Conservation (phyloP, 2,329 filamentous ascomycete species). For the Cryphonectria radicalis region DNA sequence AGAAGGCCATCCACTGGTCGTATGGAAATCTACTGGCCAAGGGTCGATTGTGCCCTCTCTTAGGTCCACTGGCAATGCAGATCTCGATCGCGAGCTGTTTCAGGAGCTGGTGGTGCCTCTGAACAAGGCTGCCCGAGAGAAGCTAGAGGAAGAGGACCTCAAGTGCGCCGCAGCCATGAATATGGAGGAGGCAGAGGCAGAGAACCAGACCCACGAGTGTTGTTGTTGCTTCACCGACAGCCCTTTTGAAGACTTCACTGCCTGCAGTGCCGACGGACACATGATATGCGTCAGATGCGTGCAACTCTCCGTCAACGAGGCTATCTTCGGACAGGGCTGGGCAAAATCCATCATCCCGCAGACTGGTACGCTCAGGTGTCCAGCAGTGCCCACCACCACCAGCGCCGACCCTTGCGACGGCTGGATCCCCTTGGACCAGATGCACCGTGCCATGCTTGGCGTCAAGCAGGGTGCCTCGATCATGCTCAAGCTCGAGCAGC, state of each 20-base stretch:
- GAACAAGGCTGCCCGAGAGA: conserved; percentile 46
- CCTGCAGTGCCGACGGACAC: conserved; percentile 71
- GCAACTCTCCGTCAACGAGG: conserved; percentile 79
- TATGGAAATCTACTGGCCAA: conserved; percentile 62
- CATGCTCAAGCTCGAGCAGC: conserved; percentile 75
- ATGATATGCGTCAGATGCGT: conserved; percentile 84
- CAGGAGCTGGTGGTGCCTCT: conserved; percentile 60
- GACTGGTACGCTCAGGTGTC: conserved; percentile 76
- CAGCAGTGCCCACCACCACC: conserved; percentile 64
- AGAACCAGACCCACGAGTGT: conserved; percentile 68
- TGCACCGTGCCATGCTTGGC: conserved; percentile 72
- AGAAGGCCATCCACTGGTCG: conserved; percentile 65
- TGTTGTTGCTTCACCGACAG: conserved; percentile 76
- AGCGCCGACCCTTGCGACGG: conserved; percentile 69
- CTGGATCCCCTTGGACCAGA: conserved; percentile 69
- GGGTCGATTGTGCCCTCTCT: conserved; percentile 64
- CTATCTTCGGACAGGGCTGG: conserved; percentile 93
- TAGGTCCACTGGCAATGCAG: conserved; percentile 66
- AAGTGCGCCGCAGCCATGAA: conserved; percentile 59
- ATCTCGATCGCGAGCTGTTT: conserved; percentile 67
- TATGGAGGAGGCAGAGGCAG: conserved; percentile 61
- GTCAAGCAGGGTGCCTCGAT: conserved; percentile 73
- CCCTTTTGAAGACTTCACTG: conserved; percentile 74
- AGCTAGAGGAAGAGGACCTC: conserved; percentile 56
- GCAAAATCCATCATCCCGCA: conserved; percentile 74